Evolutionary conservation across 2,329 filamentous ascomycete genomes (phyloP).

Genomic region (Orbilia quercus): DNA sequence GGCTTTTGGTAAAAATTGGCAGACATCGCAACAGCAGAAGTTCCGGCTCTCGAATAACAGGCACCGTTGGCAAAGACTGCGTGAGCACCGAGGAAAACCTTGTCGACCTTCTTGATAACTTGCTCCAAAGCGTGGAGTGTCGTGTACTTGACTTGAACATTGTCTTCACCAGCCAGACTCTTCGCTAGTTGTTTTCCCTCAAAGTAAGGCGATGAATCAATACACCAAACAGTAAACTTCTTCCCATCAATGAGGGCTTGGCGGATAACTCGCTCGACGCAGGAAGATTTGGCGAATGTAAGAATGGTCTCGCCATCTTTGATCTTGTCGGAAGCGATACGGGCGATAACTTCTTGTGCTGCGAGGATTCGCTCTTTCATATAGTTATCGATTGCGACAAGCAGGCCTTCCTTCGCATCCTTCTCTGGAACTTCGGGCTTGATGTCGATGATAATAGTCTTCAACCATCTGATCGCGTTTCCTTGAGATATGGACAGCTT

Average conservation of each 20-base stretch:
- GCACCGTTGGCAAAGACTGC: conserved; percentile 95
- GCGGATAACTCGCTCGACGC: conserved; percentile 84
- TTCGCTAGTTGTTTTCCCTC: conserved; percentile 79
- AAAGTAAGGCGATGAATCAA: conserved; percentile 79
- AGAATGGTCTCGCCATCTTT: conserved; percentile 82
- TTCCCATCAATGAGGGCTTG: conserved; percentile 76
- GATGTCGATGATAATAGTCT: conserved; percentile 89
- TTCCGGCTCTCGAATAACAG: conserved; percentile 87
- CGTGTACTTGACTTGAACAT: conserved; percentile 81
- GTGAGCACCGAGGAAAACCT: conserved; percentile 86
- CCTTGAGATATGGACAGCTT: conserved; percentile 97
- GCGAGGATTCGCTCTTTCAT: conserved; percentile 89
- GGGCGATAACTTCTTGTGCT: conserved; percentile 85
- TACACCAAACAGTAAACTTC: conserved; percentile 82
- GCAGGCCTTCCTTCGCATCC: conserved; percentile 81
- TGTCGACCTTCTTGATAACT: conserved; percentile 76
- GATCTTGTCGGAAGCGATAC: conserved; percentile 79
- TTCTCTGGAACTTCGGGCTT: conserved; percentile 85
- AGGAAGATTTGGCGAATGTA: conserved; percentile 85
- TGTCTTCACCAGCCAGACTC: conserved; percentile 75
- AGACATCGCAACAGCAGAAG: conserved; percentile 84
- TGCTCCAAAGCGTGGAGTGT: conserved; percentile 81
- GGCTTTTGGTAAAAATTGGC: conserved; percentile 80
- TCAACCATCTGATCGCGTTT: conserved; percentile 93
- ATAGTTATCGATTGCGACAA: conserved; percentile 85